Evolutionary conservation across 1,284 basidiomycete genomes (phyloP).

Genomic region (Naganishia sp.): DNA sequence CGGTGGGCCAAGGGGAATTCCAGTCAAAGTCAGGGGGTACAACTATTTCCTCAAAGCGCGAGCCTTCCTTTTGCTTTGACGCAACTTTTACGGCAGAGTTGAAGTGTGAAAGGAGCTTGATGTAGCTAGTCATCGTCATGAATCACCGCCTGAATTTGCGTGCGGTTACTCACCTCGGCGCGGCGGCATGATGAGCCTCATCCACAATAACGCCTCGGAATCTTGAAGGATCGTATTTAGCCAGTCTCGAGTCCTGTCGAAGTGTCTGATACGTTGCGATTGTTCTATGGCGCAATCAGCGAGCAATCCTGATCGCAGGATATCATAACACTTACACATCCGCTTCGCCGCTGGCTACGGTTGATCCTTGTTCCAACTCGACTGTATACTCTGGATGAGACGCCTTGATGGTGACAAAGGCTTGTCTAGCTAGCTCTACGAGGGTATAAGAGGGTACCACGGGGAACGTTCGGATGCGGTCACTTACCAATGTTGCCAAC

Average conservation of each 20-base stretch:
- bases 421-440: slow-evolving; percentile 86
- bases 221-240: slow-evolving; percentile 72
- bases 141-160: too few species aligned
- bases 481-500: slow-evolving; percentile 43
- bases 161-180: slow-evolving; percentile 68
- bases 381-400: slow-evolving; percentile 74
- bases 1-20: too few species aligned
- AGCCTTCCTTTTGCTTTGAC: neutral
- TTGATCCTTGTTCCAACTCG: slow-evolving; percentile 87
- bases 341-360: slow-evolving; percentile 73
- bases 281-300: slow-evolving; percentile 60
- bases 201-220: slow-evolving; percentile 87
- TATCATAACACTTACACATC: slow-evolving; percentile 67
- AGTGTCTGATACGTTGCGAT: slow-evolving; percentile 93
- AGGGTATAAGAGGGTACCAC: too few species aligned
- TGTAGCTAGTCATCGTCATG: slow-evolving; percentile 61
- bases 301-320: neutral
- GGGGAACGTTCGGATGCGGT: too few species aligned
- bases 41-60: too few species aligned
- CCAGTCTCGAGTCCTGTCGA: slow-evolving; percentile 64
- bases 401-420: slow-evolving; percentile 69
- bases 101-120: slow-evolving; percentile 74
- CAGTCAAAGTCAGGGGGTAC: too few species aligned
- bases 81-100: slow-evolving; percentile 54
- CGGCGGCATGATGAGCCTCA: slow-evolving; percentile 93